Percentiles rank a stretch among this genome's conserved stretches.
phyloP scores from a whole-genome alignment of 345 rosid species.

The Eucalyptus globulus region DNA sequence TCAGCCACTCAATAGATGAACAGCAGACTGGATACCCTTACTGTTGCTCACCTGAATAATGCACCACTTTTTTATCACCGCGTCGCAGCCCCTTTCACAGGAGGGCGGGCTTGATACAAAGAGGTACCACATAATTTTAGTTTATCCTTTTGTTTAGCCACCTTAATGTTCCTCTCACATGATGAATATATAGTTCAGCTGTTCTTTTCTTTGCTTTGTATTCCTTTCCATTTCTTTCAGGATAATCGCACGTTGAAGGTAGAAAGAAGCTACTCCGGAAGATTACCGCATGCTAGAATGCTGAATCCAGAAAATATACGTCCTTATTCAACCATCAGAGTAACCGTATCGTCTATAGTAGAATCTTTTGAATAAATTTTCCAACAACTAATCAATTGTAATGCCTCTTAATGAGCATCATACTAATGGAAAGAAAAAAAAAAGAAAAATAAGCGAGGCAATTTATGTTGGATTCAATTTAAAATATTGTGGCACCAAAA shows the following conservation, averaged over 20 bases:
- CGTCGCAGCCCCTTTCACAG: background rate
- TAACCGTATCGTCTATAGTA: background rate
- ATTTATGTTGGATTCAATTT: background rate
- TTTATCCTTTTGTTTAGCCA: background rate
- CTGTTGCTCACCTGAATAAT: background rate
- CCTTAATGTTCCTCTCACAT: background rate
- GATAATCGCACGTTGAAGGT: background rate
- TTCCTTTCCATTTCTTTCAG: background rate
- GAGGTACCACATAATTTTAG: background rate
- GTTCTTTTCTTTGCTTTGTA: background rate
- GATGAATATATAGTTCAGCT: background rate
- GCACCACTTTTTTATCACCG: background rate
- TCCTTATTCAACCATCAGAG: background rate
- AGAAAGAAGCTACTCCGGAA: background rate
- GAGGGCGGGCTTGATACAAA: background rate
- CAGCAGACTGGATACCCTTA: background rate
- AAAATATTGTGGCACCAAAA: background rate
- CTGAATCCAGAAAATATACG: background rate
- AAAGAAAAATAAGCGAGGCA: background rate
- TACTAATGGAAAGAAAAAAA: background rate
- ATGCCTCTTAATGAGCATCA: background rate
- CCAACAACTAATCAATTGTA: background rate
- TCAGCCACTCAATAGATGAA: background rate
- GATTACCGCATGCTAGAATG: background rate
- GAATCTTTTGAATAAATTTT: background rate